A percentile compares a stretch with the other conserved stretches of the same genome.
These are phyloP conservation scores for Plenodomus tracheiphilus DNA, from an alignment of 2,329 filamentous ascomycete species.

Conservation along the genomic window DNA sequence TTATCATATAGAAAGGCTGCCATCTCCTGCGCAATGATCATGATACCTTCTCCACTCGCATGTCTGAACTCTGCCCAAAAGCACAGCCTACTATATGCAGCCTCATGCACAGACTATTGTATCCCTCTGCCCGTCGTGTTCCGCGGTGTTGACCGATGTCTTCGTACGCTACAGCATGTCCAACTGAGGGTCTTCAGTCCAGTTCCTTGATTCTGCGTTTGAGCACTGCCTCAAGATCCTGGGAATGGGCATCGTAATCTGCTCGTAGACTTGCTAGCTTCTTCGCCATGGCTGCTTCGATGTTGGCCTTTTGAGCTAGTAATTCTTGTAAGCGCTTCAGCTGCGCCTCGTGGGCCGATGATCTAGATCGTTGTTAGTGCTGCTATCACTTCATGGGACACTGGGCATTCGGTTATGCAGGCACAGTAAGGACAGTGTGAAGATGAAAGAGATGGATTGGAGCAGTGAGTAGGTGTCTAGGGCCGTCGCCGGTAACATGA, in stretches of 20 bases:
- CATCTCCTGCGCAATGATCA: too few species aligned
- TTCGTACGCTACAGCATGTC: too few species aligned
- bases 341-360: slow-evolving; percentile 24
- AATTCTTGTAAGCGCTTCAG: slow-evolving; percentile 27
- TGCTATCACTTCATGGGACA: not conserved
- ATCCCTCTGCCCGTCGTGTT: not conserved
- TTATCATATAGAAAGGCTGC: too few species aligned
- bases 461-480: not conserved
- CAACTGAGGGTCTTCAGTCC: slow-evolving; percentile 8
- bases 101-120: not conserved
- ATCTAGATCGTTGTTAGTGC: slow-evolving; percentile 16
- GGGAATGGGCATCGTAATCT: slow-evolving; percentile 25
- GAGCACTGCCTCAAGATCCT: slow-evolving; percentile 26
- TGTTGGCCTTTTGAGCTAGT: slow-evolving; percentile 22
- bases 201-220: slow-evolving; percentile 24
- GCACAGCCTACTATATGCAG: not conserved
- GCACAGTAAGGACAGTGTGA: not conserved
- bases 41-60: not conserved
- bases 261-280: slow-evolving; percentile 19
- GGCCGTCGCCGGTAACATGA: not conserved
- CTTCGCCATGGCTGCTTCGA: slow-evolving; percentile 30
- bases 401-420: not conserved
- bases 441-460: not conserved
- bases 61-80: not conserved
- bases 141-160: too few species aligned